Evolutionary conservation across 495 filamentous ascomycete genomes (phyloP).

Genomic region (Xylaria venustula): DNA sequence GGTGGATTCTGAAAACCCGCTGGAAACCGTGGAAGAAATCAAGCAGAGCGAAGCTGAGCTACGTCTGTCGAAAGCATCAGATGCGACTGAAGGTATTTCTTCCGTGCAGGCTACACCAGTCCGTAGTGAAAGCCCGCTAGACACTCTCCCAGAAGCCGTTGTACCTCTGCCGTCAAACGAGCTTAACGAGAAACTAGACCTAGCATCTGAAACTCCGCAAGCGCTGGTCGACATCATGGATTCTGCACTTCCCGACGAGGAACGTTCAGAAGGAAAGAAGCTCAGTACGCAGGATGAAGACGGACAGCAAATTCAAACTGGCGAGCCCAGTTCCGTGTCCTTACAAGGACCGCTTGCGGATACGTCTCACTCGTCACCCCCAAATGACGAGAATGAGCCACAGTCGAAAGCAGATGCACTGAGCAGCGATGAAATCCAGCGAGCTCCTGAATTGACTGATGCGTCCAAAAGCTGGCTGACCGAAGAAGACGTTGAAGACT

Average conservation of each 20-base stretch:
- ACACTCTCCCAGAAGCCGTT: neutral
- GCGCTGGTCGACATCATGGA: neutral
- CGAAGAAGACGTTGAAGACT: slow-evolving; percentile 10
- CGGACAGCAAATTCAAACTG: neutral
- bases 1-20: neutral
- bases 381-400: slow-evolving; percentile 19
- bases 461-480: slow-evolving; percentile 12
- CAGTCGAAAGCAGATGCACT: slow-evolving; percentile 18
- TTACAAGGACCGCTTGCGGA: neutral
- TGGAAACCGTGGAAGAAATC: neutral
- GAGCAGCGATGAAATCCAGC: slow-evolving; percentile 18
- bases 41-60: neutral
- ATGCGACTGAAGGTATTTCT: neutral
- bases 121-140: neutral
- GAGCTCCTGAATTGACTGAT: slow-evolving; percentile 14
- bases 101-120: neutral
- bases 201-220: neutral
- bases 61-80: neutral
- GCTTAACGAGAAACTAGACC: neutral
- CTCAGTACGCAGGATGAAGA: neutral
- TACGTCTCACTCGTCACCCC: neutral
- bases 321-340: neutral
- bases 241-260: neutral
- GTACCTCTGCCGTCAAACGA: neutral
- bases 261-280: neutral